These are phyloP conservation scores for Termitomyces sp. DNA, from an alignment of 768 basidiomycete species.

Conservation along the genomic window DNA sequence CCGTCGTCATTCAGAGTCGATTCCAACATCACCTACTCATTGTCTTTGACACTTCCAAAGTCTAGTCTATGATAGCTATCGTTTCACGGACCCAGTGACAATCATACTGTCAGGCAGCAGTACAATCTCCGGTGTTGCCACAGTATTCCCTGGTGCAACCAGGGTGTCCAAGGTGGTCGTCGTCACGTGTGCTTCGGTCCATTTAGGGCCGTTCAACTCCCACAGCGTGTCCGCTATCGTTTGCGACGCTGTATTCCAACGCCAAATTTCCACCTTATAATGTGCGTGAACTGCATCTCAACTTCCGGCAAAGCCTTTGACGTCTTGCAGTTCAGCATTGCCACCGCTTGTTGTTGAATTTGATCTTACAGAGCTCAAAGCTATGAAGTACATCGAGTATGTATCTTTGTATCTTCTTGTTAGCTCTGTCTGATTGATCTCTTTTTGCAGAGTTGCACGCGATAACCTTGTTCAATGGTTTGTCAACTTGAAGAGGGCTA, in stretches of 20 bases:
- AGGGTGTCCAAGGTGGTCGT: too few species aligned
- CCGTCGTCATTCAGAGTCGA: too few species aligned
- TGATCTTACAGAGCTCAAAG: neutral
- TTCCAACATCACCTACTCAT: too few species aligned
- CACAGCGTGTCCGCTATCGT: neutral
- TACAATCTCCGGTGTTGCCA: too few species aligned
- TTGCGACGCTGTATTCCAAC: neutral
- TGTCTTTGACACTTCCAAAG: too few species aligned
- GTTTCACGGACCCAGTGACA: too few species aligned
- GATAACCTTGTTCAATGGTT: neutral
- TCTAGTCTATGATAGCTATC: too few species aligned
- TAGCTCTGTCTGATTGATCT: neutral
- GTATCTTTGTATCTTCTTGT: neutral
- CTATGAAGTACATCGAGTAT: neutral
- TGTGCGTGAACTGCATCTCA: neutral
- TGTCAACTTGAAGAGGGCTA: neutral
- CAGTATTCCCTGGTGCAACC: too few species aligned
- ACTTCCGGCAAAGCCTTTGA: neutral
- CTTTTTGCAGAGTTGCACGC: neutral
- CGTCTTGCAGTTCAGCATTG: neutral
- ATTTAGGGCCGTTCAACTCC: neutral
- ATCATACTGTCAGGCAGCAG: too few species aligned
- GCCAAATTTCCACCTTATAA: neutral
- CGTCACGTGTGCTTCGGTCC: neutral
- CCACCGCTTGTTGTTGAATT: neutral